Base-by-base conservation (phyloP, 768 basidiomycete species). In the Sarcodon sp. region DNA sequence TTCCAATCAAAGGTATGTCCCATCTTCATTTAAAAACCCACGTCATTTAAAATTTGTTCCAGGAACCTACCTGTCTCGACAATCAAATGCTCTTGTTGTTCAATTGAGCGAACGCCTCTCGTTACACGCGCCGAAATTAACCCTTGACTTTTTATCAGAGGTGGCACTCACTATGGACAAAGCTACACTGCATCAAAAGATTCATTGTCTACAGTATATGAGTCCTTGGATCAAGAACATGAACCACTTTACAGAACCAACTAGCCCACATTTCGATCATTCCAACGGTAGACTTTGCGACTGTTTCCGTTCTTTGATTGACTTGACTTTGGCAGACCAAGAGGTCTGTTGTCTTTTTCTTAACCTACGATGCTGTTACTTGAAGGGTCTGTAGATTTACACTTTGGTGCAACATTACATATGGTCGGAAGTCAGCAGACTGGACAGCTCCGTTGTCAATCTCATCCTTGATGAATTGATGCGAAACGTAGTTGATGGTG, bases 171-270 rank as follows among this genome's bases (percentile, higher is more conserved):
- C 79, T 3, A 77, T 87, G 70, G 65, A 69, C n/a, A 66, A 69
- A 43, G 57, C 71, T 64, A 58, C 59, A 18, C 56, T 64, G 2
- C 57, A 66, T 1, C 81, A 84, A 44, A 79, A 81, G 35, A 77
- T 87, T 36, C 76, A 73, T 51, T 89, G 82, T 56, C 61, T 93
- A 16, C 79, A 84, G 50, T 92, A 90, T 57, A 72, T 94, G 70
- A 78, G 75, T 36, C 90, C 92, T 3, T 96, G 91, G 92, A 75
- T 94, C 37, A 80, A 75, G 59, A 92, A 93, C 56, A 69, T 96
- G 1, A 69, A 75, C 2, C 62, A 69, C 11, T 92, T 87, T 53
- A 73, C 76, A 27, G 82, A 83, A 54, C 80, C 88, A 1, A 75
- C 79, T 2, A 73, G 73, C 53, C 57, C 72, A n/a, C 66, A 83